These are phyloP conservation scores for Botryotinia narcissicola DNA, from an alignment of 2,329 filamentous ascomycete genomes.

Conservation along the genomic window DNA sequence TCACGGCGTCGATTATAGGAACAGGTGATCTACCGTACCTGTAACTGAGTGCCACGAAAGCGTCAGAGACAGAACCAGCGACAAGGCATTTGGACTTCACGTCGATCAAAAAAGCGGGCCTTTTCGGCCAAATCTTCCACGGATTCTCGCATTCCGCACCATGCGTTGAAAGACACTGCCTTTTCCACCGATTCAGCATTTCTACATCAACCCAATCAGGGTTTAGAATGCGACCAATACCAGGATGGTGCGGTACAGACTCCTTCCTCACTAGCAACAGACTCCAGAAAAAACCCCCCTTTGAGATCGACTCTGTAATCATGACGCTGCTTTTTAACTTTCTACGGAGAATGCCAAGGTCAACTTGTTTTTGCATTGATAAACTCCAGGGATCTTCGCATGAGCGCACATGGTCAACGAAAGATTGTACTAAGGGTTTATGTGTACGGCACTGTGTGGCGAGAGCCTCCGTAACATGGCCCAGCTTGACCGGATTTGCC, in stretches of 20 bases:
- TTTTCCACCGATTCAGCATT: not conserved
- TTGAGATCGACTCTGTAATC: not conserved
- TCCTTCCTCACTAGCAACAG: not conserved
- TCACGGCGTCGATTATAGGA: not conserved
- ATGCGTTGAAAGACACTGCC: not conserved
- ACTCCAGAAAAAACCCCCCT: not conserved
- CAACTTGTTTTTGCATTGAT: not conserved
- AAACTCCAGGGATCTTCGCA: rapidly evolving
- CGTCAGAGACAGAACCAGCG: not conserved
- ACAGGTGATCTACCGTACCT: not conserved
- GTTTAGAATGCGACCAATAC: not conserved
- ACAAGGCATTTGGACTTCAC: not conserved
- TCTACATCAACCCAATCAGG: not conserved
- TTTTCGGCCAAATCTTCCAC: not conserved
- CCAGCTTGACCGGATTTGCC: not conserved
- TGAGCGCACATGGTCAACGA: not conserved
- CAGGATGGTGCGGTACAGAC: not conserved
- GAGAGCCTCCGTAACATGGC: not conserved
- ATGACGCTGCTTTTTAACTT: not conserved
- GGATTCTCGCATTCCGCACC: not conserved
- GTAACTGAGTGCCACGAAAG: not conserved
- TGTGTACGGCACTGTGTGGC: not conserved
- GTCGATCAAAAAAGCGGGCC: not conserved
- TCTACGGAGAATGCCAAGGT: not conserved
- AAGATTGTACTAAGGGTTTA: not conserved